Evolutionary conservation across 163 green algal genomes (phyloP), one percentile per base, ranked within the genome.

Genomic region (Scenedesmus sp.): DNA sequence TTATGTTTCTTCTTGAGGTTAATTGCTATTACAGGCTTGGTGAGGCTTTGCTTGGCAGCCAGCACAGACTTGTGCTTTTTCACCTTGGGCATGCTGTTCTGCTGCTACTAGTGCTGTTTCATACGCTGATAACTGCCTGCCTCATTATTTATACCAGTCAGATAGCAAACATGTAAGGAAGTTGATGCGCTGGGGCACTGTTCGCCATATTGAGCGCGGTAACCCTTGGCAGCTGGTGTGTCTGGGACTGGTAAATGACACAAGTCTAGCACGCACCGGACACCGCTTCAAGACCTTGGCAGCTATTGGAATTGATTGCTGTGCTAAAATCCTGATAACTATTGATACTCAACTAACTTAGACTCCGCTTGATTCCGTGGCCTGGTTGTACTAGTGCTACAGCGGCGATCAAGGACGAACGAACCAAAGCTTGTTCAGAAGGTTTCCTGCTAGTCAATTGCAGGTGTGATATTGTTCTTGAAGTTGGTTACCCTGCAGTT

Each of bases 1-100:
- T 40, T 76, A 7, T 76, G 13, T 16, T 76, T 26, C 65, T 76
- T 26, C 7, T 40, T 37, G 56, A 42, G 82, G 37, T 5, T 78
- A 35, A 1, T 35, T 59, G 3, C 26, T 80, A 37, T 26, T 9
- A 79, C n/a, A 12, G 87, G 18, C 82, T 65, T 18, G 51, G 26
- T 20, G 37, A n/a, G 81, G 87, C 10, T 73, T 7, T 70, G 26
- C 56, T 70, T 70, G 33, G 22, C 78, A 83, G 42, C 51, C 42
- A 87, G 33, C 20, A 87, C 51, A 49, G 82, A 22, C 35, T 87
- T 87, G n/a, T 79, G 82, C 82, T 87, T 87, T n/a, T 78, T 87
- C 6, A 78, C 82, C 37, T 87, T 87, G 15, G 82, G 82, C 82
- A 87, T 87, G 35, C 65, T 86, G 46, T 22, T 85, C 44, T 85